Conservation (phyloP, 78 protist genomes). For the Dictyostelium citrinum region DNA sequence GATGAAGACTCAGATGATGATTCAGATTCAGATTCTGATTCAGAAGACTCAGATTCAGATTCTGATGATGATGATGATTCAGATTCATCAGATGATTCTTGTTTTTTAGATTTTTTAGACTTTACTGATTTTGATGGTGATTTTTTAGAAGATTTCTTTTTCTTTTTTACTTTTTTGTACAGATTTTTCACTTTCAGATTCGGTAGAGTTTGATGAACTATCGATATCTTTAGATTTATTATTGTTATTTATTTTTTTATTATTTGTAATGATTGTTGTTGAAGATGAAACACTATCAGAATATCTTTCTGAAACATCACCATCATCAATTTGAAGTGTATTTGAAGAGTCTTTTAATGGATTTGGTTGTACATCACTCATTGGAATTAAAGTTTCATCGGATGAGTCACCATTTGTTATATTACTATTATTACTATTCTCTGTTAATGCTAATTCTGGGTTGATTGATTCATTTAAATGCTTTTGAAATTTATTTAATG, state of each 20-base stretch:
- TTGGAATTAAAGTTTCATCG: background rate
- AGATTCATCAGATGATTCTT: background rate
- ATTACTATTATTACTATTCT: background rate
- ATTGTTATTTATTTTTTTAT: background rate
- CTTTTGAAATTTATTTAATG: conserved; percentile 33
- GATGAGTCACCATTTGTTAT: background rate
- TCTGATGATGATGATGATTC: conserved; percentile 26
- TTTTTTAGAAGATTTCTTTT: background rate
- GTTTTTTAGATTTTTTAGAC: background rate
- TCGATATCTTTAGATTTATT: background rate
- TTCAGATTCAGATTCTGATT: background rate
- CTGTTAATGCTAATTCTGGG: background rate
- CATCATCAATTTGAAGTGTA: conserved; percentile 35
- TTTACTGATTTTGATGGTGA: background rate
- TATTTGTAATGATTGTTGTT: background rate
- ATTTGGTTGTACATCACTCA: background rate
- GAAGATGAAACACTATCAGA: conserved; percentile 7
- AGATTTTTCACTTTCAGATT: conserved; percentile 43
- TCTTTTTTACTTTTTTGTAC: background rate
- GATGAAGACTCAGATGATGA: conserved; percentile 32
- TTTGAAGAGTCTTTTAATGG: conserved; percentile 30
- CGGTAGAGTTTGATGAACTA: conserved; percentile 10
- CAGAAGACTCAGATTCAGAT: background rate
- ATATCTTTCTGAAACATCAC: conserved; percentile 57
- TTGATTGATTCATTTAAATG: conserved; percentile 40